Base-by-base conservation (phyloP, 768 basidiomycete species). In the Serendipita indica region DNA sequence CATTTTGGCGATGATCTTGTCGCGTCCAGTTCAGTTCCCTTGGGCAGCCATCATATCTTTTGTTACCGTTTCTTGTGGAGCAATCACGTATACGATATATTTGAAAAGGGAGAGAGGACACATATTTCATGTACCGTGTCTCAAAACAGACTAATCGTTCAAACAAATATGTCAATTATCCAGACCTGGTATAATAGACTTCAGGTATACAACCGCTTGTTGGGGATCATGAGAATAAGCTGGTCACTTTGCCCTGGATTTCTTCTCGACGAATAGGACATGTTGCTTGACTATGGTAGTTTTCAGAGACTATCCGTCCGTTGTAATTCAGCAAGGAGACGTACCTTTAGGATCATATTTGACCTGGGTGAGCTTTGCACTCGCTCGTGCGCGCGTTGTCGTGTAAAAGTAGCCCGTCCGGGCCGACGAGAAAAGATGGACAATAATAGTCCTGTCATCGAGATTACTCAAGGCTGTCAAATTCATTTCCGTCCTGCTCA, bases 391-490 rank as follows among this genome's bases (percentile, higher is more conserved):
- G 20, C 91, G 79, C 62, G 83, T 78, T 2, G 86, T 86, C 20
- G 88, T 89, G 71, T 93, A 94, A 70, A 92, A 92, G 73, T 79
- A 90, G 10, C 91, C 90, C 0, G 90, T 93, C 70, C 89, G 84
- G 0, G 91, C 91, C 0, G 89, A 89, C 13, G 91, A 93, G 60
- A 93, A 82, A 64, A 94, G 77, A 49, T 89, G 86, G 57, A 93
- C 82, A 58, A 94, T 83, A 58, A 93, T 69, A 1, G 87, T 89
- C 67, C 90, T 91, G 66, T 18, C 39, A 54, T 39, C 25, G 45
- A 27, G n/a, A 59, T 1, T 33, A 54, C 6, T 3, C 25, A 59
- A 28, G 3, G 4, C 10, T 32, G 22, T 39, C 57, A 3, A 5
- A 10, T 22, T 20, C 12, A 37, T 25, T 49, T 3, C 58, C 33